Conservation (phyloP, 2,329 filamentous ascomycete genomes). For the Colletotrichum camelliae region DNA sequence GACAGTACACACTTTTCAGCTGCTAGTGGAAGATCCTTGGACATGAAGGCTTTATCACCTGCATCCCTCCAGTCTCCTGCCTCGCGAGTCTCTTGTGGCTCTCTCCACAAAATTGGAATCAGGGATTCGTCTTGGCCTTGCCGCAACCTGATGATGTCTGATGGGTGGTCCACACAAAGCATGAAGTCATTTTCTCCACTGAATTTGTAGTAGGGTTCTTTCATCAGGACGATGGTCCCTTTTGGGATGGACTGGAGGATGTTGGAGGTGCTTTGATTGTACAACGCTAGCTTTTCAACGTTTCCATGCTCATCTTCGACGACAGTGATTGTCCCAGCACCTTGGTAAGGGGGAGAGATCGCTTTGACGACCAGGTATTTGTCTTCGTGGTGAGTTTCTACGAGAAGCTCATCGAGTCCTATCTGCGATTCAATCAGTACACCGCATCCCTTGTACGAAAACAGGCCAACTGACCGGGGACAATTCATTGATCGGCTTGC, state of each 20-base stretch:
- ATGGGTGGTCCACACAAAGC: slow-evolving; percentile 41
- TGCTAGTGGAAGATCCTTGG: slow-evolving; percentile 35
- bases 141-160: slow-evolving; percentile 34
- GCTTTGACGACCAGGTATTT: slow-evolving; percentile 34
- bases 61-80: slow-evolving; percentile 19
- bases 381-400: slow-evolving; percentile 39
- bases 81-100: slow-evolving; percentile 12
- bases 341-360: slow-evolving; percentile 33
- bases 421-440: slow-evolving; percentile 24
- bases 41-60: slow-evolving; percentile 28
- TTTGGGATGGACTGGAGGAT: slow-evolving; percentile 36
- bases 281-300: slow-evolving; percentile 41
- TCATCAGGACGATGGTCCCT: slow-evolving; percentile 36
- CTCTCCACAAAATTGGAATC: background rate
- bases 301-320: slow-evolving; percentile 41
- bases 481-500: slow-evolving; percentile 10
- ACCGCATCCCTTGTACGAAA: background rate
- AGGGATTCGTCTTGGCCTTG: slow-evolving; percentile 28
- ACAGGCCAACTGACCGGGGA: background rate
- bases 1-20: slow-evolving; percentile 32
- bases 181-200: slow-evolving; percentile 34
- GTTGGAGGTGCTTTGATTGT: slow-evolving; percentile 38
- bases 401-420: slow-evolving; percentile 31
- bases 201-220: slow-evolving; percentile 42
- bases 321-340: slow-evolving; percentile 37